These are phyloP conservation scores for Capsicum chinense DNA, from an alignment of 257 asterid genomes.

Conservation along the genomic window DNA sequence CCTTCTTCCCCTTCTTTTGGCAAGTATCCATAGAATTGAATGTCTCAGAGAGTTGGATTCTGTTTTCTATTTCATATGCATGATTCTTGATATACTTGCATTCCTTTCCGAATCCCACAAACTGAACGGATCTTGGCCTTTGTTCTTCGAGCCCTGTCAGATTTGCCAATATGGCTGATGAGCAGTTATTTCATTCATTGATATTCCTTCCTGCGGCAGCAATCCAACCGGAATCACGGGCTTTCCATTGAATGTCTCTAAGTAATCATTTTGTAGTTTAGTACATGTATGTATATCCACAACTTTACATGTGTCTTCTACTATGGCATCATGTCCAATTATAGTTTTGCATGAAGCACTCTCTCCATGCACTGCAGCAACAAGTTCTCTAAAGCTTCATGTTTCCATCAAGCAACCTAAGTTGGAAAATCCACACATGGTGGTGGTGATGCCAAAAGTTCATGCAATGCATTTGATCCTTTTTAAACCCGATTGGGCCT, in stretches of 20 bases:
- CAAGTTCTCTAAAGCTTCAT: constrained; percentile 14
- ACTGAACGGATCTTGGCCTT: constrained; percentile 28
- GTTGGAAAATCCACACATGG: constrained; percentile 36
- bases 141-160: constrained; percentile 36
- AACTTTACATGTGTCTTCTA: constrained; percentile 13
- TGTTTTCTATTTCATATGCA: constrained; percentile 36
- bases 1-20: too few species aligned
- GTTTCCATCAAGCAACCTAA: constrained; percentile 23
- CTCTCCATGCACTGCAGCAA: not conserved
- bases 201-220: constrained; percentile 21
- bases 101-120: constrained; percentile 30
- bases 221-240: constrained; percentile 30
- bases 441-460: not conserved
- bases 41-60: constrained; percentile 34
- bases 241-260: constrained; percentile 22
- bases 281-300: constrained; percentile 28
- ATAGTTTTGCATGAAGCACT: constrained; percentile 24
- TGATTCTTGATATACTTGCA: constrained; percentile 23
- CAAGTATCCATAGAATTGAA: constrained; percentile 36
- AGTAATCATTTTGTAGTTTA: constrained; percentile 32
- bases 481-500: not conserved
- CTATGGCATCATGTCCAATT: constrained; percentile 7
- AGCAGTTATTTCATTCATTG: not conserved
- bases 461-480: not conserved
- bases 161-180: constrained; percentile 19